Conservation (phyloP, 352 stramenopile species). For the Peronospora destructor region DNA sequence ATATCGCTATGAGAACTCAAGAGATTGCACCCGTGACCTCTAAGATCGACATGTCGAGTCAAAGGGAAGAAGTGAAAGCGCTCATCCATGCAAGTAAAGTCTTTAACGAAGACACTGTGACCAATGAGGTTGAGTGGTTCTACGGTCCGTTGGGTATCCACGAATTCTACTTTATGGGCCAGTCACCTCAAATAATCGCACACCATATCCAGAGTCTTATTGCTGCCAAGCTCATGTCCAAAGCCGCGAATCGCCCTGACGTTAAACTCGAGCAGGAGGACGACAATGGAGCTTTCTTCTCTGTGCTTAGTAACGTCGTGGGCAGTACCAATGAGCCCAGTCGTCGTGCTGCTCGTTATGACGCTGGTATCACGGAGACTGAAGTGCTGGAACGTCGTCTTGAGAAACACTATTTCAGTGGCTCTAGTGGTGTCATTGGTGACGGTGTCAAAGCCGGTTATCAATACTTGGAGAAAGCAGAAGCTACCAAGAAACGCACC, state of each 20-base stretch:
- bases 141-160: slow-evolving; percentile 72
- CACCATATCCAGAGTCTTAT: slow-evolving; percentile 77
- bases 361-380: slow-evolving; percentile 55
- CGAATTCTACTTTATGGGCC: slow-evolving; percentile 79
- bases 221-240: slow-evolving; percentile 75
- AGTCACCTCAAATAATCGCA: slow-evolving; percentile 54
- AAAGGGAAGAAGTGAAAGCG: slow-evolving; percentile 65
- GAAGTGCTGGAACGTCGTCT: slow-evolving; percentile 66
- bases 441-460: slow-evolving; percentile 77
- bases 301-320: slow-evolving; percentile 75
- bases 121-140: slow-evolving; percentile 75
- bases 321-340: slow-evolving; percentile 44
- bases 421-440: slow-evolving; percentile 58
- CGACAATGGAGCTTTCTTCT: slow-evolving; percentile 70
- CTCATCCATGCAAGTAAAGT: slow-evolving; percentile 48
- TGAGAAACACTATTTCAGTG: slow-evolving; percentile 75
- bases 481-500: slow-evolving; percentile 48
- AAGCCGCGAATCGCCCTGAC: slow-evolving; percentile 61
- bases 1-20: slow-evolving; percentile 25
- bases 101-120: slow-evolving; percentile 54
- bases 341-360: slow-evolving; percentile 42
- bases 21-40: slow-evolving; percentile 32
- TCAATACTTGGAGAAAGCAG: slow-evolving; percentile 58
- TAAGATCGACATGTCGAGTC: slow-evolving; percentile 44
- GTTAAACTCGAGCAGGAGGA: slow-evolving; percentile 79